Conservation (phyloP, 805 yeast genomes). For the Candida nitratophila region DNA sequence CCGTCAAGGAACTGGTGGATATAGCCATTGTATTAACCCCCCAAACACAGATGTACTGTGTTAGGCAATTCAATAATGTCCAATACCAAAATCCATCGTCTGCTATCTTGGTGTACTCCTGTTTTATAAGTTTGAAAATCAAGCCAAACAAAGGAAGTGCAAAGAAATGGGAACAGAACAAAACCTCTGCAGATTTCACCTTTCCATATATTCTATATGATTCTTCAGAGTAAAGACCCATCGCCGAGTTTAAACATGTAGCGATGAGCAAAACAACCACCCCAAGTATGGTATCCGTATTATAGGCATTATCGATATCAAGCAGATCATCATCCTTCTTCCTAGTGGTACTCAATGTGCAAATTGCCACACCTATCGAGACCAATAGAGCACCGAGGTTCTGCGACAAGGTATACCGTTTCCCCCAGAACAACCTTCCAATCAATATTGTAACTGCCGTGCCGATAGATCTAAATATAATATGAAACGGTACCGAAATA, state of each 20-base stretch:
- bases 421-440: slow-evolving; percentile 41
- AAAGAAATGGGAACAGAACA: slow-evolving; percentile 54
- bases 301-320: background rate
- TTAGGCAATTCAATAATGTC: slow-evolving; percentile 36
- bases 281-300: slow-evolving; percentile 1
- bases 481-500: slow-evolving; percentile 61
- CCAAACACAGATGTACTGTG: slow-evolving; percentile 56
- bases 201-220: slow-evolving; percentile 44
- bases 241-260: slow-evolving; percentile 44
- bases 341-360: slow-evolving; percentile 13
- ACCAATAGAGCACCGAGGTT: slow-evolving; percentile 43
- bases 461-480: slow-evolving; percentile 58
- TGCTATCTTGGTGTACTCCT: slow-evolving; percentile 8
- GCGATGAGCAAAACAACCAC: slow-evolving; percentile 16
- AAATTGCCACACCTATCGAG: slow-evolving; percentile 47
- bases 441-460: slow-evolving; percentile 54
- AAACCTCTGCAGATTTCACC: slow-evolving; percentile 52
- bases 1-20: slow-evolving; percentile 51
- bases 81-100: slow-evolving; percentile 9
- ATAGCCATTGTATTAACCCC: slow-evolving; percentile 64
- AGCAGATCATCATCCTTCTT: background rate
- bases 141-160: slow-evolving; percentile 47
- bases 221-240: slow-evolving; percentile 51
- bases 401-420: slow-evolving; percentile 38
- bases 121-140: slow-evolving; percentile 19